Evolutionary conservation across 331 rosid genomes (phyloP), one percentile per base, ranked within the genome.

Genomic region (Spiraea crenata): DNA sequence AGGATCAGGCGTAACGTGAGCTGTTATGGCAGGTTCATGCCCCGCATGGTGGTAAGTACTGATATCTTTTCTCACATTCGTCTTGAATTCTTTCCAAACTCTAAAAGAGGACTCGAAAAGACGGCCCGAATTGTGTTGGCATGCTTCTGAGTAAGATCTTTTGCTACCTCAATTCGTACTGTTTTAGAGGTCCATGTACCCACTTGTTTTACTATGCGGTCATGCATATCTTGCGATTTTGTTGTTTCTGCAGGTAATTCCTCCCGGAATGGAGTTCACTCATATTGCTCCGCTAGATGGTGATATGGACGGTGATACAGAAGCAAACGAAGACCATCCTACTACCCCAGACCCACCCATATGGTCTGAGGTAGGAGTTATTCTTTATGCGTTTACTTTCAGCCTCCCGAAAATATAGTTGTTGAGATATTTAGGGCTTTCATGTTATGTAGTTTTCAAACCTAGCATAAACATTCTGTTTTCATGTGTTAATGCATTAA

Each of bases 221-320:
- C 31, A n/a, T 44, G 34, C 59, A 15, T 45, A 69, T 67, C 57
- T 72, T 67, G 71, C 48, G 49, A 67, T 20, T 72, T 47, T 63
- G 65, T 69, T 50, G 47, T 59, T 51, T 71, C 58, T 82, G 85
- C 89, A 93, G 99, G 57, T 80, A 76, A 91, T 93, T 84, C 91
- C 99, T 57, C 99, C 99, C 44, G 99, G 99, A 62, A 93, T 93
- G 99, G 99, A 93, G 89, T 93, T 93, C 80, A 95, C 89, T 80
- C 95, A 93, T 81, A 93, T 93, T 82, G 81, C 75, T 82, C 99
- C 97, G 9, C 95, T 6, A 7, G 99, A 90, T 65, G 93, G 97
- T 61, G 98, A 92, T 79, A 81, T 90, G 78, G 98, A 92, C 49
- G 89, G 85, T 65, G 99, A 93, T 72, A 83, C 83, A 55, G 99